Conservation (phyloP, 2,329 filamentous ascomycete species). For the Colletotrichum chlorophyti region DNA sequence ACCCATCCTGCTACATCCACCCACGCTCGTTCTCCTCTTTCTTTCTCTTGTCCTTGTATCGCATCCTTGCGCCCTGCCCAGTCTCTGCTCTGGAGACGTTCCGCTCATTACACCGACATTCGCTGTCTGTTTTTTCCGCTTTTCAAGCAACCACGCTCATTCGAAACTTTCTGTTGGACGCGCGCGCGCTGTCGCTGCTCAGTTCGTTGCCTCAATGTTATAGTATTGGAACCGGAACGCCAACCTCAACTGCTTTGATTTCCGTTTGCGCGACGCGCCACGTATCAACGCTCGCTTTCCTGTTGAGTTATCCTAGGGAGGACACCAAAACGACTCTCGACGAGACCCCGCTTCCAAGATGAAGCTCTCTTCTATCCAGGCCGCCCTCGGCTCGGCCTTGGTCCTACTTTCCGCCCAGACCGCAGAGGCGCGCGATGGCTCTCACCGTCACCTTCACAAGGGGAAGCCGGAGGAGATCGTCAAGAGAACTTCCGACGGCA, state of each 20-base stretch:
- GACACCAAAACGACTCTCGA: conserved; percentile 23
- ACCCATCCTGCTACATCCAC: conserved; percentile 27
- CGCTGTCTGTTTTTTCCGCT: conserved; percentile 17
- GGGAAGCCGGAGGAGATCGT: conserved; percentile 28
- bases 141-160: conserved; percentile 16
- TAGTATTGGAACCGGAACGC: conserved; percentile 18
- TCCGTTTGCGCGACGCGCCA: conserved; percentile 18
- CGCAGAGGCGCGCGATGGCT: conserved; percentile 45
- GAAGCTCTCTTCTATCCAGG: conserved; percentile 59
- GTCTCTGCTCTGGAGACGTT: conserved; percentile 27
- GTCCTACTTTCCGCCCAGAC: conserved; percentile 52
- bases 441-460: conserved; percentile 44
- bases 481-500: conserved; percentile 38
- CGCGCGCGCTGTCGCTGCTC: conserved; percentile 7
- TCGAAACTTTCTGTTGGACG: conserved; percentile 21
- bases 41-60: conserved; percentile 27
- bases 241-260: conserved; percentile 4
- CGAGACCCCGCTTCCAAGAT: conserved; percentile 44
- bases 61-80: conserved; percentile 25
- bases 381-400: conserved; percentile 56
- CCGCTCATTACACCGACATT: conserved; percentile 29
- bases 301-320: not conserved
- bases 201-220: conserved; percentile 24
- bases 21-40: conserved; percentile 19
- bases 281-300: conserved; percentile 8